A percentile compares a stretch with the other conserved stretches of the same genome.
phyloP scores from a whole-genome alignment of 2,329 filamentous ascomycete genomes.

The Gaeumannomyces tritici region DNA sequence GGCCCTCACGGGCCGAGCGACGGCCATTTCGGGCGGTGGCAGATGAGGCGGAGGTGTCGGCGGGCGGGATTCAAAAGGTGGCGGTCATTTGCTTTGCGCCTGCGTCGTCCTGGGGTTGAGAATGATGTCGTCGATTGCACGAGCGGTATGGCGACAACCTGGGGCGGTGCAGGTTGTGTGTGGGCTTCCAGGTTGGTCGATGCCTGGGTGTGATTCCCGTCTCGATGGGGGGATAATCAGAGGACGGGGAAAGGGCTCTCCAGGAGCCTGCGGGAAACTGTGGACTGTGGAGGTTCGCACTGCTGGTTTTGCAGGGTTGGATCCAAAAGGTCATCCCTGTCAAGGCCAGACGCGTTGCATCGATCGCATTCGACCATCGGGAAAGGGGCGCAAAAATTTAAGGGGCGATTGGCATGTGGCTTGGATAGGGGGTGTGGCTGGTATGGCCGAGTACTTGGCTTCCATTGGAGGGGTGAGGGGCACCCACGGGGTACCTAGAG shows the following conservation, averaged over 20 bases:
- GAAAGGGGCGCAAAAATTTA: neutral
- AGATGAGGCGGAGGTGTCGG: neutral
- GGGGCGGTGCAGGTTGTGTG: neutral
- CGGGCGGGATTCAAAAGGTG: neutral
- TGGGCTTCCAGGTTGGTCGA: neutral
- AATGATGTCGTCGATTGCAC: neutral
- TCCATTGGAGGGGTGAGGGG: too few relatives aligned
- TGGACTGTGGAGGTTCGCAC: neutral
- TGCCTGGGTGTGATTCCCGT: neutral
- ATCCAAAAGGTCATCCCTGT: neutral
- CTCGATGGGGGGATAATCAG: neutral
- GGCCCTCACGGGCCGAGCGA: slow-evolving; percentile 76
- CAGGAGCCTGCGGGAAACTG: neutral
- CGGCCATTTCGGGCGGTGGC: slow-evolving; percentile 43
- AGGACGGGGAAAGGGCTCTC: neutral
- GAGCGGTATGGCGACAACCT: too few relatives aligned
- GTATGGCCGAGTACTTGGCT: neutral
- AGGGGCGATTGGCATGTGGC: neutral
- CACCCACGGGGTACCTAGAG: too few relatives aligned
- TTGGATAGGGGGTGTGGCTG: neutral
- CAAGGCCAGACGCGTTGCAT: neutral
- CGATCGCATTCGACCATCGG: neutral
- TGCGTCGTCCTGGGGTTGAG: neutral
- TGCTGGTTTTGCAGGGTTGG: neutral
- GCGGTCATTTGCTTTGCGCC: neutral